phyloP scores from a whole-genome alignment of 2,329 filamentous ascomycete genomes.

The Penicillium fuscoglaucum region DNA sequence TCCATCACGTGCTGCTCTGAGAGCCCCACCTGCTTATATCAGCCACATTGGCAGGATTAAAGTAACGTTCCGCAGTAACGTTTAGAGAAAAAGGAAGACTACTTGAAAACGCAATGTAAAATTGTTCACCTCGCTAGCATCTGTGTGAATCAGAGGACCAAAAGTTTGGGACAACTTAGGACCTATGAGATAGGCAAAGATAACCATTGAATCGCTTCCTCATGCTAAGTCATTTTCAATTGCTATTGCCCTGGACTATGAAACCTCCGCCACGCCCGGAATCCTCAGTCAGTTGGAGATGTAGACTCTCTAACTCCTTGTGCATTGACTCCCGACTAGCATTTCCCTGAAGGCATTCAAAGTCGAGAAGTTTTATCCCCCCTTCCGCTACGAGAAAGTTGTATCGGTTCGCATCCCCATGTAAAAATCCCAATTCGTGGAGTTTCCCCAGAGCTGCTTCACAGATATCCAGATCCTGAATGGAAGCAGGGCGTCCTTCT shows the following conservation, averaged over 20 bases:
- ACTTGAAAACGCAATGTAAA: too few species aligned
- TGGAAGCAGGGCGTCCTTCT: slow-evolving; percentile 31
- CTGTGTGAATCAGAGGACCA: too few species aligned
- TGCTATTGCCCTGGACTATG: neutral
- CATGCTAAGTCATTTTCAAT: too few species aligned
- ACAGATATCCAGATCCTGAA: slow-evolving; percentile 15
- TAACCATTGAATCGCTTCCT: too few species aligned
- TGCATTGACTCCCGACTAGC: slow-evolving; percentile 25
- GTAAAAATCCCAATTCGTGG: slow-evolving; percentile 24
- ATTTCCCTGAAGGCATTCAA: slow-evolving; percentile 10
- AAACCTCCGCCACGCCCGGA: slow-evolving; percentile 31
- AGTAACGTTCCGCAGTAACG: too few species aligned
- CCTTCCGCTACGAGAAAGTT: slow-evolving; percentile 37
- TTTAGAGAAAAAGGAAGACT: too few species aligned
- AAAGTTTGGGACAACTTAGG: too few species aligned
- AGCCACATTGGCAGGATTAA: too few species aligned
- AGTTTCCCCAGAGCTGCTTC: slow-evolving; percentile 26
- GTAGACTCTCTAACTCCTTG: slow-evolving; percentile 30
- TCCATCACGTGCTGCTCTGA: too few species aligned
- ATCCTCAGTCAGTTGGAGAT: slow-evolving; percentile 32
- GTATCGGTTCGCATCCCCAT: slow-evolving; percentile 43
- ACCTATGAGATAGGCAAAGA: too few species aligned
- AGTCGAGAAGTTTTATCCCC: neutral
- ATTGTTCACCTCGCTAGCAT: too few species aligned
- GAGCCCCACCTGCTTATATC: too few species aligned